phyloP scores from a whole-genome alignment of 192 early-diverging fungal genomes.

The Geranomyces variabilis region DNA sequence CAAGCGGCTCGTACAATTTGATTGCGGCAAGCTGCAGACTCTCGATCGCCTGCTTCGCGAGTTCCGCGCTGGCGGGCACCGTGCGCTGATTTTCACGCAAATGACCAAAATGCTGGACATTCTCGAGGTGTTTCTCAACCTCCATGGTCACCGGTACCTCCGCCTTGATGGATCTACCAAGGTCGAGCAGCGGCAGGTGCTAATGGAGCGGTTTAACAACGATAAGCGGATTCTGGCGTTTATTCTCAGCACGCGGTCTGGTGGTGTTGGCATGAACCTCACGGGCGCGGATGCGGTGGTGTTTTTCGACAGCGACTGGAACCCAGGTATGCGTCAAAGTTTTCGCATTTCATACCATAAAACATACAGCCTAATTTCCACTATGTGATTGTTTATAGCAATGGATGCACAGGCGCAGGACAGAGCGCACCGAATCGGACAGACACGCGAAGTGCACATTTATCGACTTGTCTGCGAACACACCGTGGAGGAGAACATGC shows the following conservation, averaged over 20 bases:
- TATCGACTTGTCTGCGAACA: slow-evolving; percentile 82
- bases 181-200: slow-evolving; percentile 79
- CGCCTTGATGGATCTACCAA: slow-evolving; percentile 88
- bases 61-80: slow-evolving; percentile 76
- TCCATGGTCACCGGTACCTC: slow-evolving; percentile 85
- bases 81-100: slow-evolving; percentile 91
- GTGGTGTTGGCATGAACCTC: slow-evolving; percentile 38
- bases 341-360: slow-evolving; percentile 48
- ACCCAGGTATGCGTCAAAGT: slow-evolving; percentile 83
- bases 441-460: slow-evolving; percentile 82
- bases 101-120: slow-evolving; percentile 90
- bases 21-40: slow-evolving; percentile 86
- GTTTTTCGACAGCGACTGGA: slow-evolving; percentile 60
- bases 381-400: slow-evolving; percentile 42
- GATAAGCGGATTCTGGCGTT: slow-evolving; percentile 65
- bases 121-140: slow-evolving; percentile 87
- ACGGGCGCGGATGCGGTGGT: slow-evolving; percentile 39
- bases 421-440: slow-evolving; percentile 90
- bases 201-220: slow-evolving; percentile 92
- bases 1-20: slow-evolving; percentile 79
- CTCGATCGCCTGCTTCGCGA: slow-evolving; percentile 76
- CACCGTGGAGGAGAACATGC: slow-evolving; percentile 80
- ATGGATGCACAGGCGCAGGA: slow-evolving; percentile 81
- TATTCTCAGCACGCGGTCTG: slow-evolving; percentile 32
- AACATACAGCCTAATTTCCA: background rate